Conservation (phyloP, 805 yeast genomes). For the Kodamaea nitidulidarum region DNA sequence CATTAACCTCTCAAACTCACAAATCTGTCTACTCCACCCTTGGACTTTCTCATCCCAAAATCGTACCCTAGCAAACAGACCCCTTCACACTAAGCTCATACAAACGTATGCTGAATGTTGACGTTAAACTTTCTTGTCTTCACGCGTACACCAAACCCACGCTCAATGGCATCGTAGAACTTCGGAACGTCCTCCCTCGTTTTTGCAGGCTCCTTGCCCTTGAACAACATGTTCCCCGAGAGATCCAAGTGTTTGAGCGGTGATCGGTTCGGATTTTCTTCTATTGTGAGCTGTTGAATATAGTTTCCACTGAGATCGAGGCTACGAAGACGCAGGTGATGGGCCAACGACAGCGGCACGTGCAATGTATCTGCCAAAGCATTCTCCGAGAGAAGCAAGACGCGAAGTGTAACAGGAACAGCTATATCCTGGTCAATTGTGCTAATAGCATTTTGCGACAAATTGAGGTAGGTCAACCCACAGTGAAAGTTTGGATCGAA, state of each 20-base stretch:
- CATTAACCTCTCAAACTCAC: too few species aligned
- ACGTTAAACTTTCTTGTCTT: conserved; percentile 22
- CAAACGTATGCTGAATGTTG: conserved; percentile 23
- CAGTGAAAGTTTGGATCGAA: conserved; percentile 6
- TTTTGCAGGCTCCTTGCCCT: conserved; percentile 2
- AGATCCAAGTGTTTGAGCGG: conserved; percentile 14
- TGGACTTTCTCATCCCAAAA: too few species aligned
- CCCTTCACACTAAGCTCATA: neutral
- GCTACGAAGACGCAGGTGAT: conserved; percentile 12
- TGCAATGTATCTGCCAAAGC: conserved; percentile 14
- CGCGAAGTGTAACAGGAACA: conserved; percentile 9
- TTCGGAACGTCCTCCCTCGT: conserved; percentile 14
- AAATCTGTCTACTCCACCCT: too few species aligned
- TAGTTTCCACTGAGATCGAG: conserved; percentile 18
- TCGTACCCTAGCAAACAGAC: too few species aligned
- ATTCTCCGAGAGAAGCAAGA: conserved; percentile 8
- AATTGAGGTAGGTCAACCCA: conserved; percentile 6
- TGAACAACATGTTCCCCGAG: conserved; percentile 8
- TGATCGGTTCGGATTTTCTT: conserved; percentile 3
- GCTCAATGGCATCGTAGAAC: conserved; percentile 23
- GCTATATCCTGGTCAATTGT: conserved; percentile 6
- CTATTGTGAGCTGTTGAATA: conserved; percentile 12
- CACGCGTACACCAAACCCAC: conserved; percentile 18
- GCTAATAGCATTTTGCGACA: conserved; percentile 9
- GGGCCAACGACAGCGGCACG: conserved; percentile 10